Percentiles rank a stretch among this genome's conserved stretches.
Conservation (phyloP, 495 filamentous ascomycete species). For the Daldinia loculata region DNA sequence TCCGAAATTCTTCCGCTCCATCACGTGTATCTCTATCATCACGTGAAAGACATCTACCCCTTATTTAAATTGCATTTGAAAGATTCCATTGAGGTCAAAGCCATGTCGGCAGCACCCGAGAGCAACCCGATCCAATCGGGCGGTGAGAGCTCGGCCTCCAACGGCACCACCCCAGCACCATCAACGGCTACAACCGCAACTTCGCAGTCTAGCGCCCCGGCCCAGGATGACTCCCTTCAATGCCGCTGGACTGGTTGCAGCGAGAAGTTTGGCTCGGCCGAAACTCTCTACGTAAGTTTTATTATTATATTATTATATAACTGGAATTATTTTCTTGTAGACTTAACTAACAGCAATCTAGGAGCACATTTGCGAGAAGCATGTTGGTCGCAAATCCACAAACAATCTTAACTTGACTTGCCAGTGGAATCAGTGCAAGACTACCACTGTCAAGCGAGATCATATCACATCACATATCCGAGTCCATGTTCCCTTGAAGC, state of each 20-base stretch:
- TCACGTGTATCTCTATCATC: background rate
- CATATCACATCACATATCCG: conserved; percentile 99
- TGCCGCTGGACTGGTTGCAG: conserved; percentile 90
- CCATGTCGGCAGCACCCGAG: conserved; percentile 46
- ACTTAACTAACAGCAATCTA: conserved; percentile 52
- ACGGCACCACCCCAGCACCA: conserved; percentile 56
- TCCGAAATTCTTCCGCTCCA: too few species aligned
- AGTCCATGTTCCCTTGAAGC: conserved; percentile 96
- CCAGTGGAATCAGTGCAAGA: conserved; percentile 95
- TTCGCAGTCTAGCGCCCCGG: conserved; percentile 45
- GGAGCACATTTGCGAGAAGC: conserved; percentile 98
- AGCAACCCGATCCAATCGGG: conserved; percentile 41
- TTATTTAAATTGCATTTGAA: background rate
- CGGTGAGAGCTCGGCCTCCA: conserved; percentile 51
- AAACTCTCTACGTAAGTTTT: conserved; percentile 85
- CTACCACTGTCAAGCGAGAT: conserved; percentile 97
- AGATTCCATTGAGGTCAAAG: conserved; percentile 14
- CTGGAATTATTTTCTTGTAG: background rate
- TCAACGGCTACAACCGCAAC: conserved; percentile 53
- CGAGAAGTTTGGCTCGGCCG: conserved; percentile 80
- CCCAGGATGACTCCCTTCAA: conserved; percentile 67
- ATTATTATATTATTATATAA: background rate
- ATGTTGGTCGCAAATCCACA: conserved; percentile 98
- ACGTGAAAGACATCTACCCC: conserved; percentile 2
- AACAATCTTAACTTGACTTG: conserved; percentile 98